Base-by-base conservation (phyloP, 2,329 filamentous ascomycete species). In the Biscogniauxia mediterranea region DNA sequence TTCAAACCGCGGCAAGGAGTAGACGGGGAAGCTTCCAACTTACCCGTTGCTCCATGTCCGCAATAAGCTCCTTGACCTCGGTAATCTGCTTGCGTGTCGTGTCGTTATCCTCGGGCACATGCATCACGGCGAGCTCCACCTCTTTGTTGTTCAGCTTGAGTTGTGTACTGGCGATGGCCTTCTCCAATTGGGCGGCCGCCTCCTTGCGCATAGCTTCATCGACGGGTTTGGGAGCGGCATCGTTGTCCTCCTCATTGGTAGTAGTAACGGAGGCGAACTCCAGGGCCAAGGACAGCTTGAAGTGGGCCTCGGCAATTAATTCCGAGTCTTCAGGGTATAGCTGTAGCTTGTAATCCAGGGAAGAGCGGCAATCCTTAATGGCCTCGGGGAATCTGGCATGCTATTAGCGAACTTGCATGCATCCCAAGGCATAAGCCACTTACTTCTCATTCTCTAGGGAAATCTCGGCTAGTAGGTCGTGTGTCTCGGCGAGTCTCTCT, bases 381-480 rank as follows among this genome's bases (percentile, higher is more conserved):
- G 95, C 94, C 67, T 92, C 89, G 51, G 86, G 83, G 73, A 97
- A 99, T 69, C 86, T 88, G 65, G 42, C 19, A 17, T 11, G 28
- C 6, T 57, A 54, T 73, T 55, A 72, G 56, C 64, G 57, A 65
- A 58, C 57, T 42, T n/a, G 19, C 52, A 38, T 50, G 26, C 13
- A n/a, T 11, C 17, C 60, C 56, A 6, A 55, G 61, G 62, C 38
- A n/a, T 38, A 57, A 54, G 49, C 55, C 52, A 64, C 75, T 62
- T 78, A 88, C 80, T 90, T 89, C 78, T 98, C 95, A 68, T 95
- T 97, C 79, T 99, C 95, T 26, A 99, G 82, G n/a, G 91, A 96
- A 64, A 99, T 97, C 77, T 99, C 95, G 9, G 93, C 91, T 64
- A 98, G 90, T 59, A 97, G 85, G 74, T 97, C 93, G 74, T 97